Evolutionary conservation across 2,329 filamentous ascomycete genomes (phyloP).

Genomic region (Aspergillus sp.): DNA sequence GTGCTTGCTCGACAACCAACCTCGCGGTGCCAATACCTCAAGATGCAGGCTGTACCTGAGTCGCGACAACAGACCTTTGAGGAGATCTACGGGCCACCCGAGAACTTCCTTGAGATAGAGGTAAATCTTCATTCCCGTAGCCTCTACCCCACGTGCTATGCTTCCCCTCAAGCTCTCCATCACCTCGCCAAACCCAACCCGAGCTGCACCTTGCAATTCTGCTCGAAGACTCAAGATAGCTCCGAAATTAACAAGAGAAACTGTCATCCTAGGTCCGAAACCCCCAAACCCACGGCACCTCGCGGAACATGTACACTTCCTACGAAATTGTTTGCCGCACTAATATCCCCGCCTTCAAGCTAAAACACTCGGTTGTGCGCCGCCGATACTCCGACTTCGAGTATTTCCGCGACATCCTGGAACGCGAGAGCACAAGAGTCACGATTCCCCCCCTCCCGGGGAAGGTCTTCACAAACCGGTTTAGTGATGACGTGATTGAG

Average conservation of each 20-base stretch:
- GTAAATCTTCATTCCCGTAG: constrained; percentile 45
- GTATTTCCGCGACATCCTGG: constrained; percentile 96
- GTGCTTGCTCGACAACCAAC: not conserved
- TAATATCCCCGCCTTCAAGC: constrained; percentile 98
- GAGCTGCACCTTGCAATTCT: not conserved
- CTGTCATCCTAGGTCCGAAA: constrained; percentile 70
- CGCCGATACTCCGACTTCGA: constrained; percentile 98
- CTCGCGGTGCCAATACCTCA: not conserved
- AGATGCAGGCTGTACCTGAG: constrained; percentile 64
- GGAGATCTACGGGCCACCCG: constrained; percentile 96
- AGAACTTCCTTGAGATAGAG: constrained; percentile 99
- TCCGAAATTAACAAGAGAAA: not conserved
- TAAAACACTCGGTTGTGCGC: constrained; percentile 82
- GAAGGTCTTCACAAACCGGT: constrained; percentile 97
- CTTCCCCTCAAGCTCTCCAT: not conserved
- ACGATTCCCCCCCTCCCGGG: constrained; percentile 94
- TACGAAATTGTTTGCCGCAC: constrained; percentile 98
- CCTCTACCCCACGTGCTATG: constrained; percentile 2
- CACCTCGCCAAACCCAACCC: not conserved
- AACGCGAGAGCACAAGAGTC: constrained; percentile 89
- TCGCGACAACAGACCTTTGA: constrained; percentile 92
- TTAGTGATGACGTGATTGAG: constrained; percentile 98
- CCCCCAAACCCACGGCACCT: constrained; percentile 90
- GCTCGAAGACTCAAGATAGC: not conserved
- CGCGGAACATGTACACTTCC: constrained; percentile 95